These are phyloP conservation scores for Buddleja alternifolia DNA, from an alignment of 257 asterid species.

Conservation along the genomic window DNA sequence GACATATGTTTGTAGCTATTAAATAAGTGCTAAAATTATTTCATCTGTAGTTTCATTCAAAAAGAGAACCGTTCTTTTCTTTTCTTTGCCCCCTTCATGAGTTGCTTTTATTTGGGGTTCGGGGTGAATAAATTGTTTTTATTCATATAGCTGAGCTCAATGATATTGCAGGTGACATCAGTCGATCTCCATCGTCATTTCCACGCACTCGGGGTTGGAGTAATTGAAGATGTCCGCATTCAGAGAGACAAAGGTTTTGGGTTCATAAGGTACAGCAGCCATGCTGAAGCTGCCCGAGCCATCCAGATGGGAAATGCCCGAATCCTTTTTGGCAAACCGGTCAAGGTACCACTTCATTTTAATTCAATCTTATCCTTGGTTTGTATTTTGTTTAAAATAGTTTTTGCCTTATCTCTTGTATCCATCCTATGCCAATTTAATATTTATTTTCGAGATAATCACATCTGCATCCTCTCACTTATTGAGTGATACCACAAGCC, in stretches of 20 bases:
- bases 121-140: background rate
- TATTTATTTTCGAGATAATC: no score
- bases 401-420: no score
- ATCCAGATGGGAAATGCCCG: constrained; percentile 80
- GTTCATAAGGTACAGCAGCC: constrained; percentile 76
- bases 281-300: constrained; percentile 86
- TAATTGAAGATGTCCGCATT: constrained; percentile 81
- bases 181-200: constrained; percentile 76
- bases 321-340: constrained; percentile 58
- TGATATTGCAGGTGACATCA: constrained; percentile 61
- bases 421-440: no score
- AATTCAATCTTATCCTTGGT: no score
- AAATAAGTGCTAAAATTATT: background rate
- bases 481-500: no score
- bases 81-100: background rate
- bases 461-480: no score
- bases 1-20: background rate
- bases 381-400: no score
- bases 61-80: background rate
- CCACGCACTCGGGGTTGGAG: constrained; percentile 74
- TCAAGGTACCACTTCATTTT: constrained; percentile 50
- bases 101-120: background rate
- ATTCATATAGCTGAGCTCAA: constrained; percentile 7
- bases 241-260: constrained; percentile 93
- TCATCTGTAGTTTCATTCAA: background rate